Evolutionary conservation across 2,329 filamentous ascomycete species (phyloP), one percentile per base, ranked within the genome.

Genomic region (Pyrenophora tritici-repentis): DNA sequence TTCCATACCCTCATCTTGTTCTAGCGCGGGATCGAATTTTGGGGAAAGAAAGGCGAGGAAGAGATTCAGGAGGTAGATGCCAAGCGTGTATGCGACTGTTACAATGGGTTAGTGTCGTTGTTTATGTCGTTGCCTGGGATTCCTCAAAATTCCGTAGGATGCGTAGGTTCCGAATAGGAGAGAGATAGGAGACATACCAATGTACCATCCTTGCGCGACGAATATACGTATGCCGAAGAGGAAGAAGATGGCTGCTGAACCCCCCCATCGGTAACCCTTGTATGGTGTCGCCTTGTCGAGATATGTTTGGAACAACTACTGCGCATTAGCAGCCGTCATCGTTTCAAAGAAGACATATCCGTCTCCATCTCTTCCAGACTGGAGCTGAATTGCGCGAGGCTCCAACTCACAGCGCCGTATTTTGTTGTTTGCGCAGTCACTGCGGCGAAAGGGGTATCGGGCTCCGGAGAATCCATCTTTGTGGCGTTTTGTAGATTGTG

Each of bases 1-100:
- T 77, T 99, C 94, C 83, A 97, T 93, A 61, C 95, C 92, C 72
- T 91, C 94, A 75, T 99, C 94, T 73, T 91, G 81, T 72, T 96
- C 93, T 72, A 94, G 90, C 59, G 91, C 96, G 48, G 94, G 94
- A 79, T 99, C 94, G 81, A 99, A 97, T 81, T 99, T 99, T 66
- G 94, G 94, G 71, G 93, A 90, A 47, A 99, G 83, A 81, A 99
- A 99, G 65, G 94, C 94, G 73, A 99, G 90, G 84, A 99, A 99
- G 55, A 99, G 86, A 79, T 99, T 99, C 56, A 99, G 87, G 40
- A 99, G 89, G 81, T 99, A 99, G 77, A 99, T 99, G 65, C 93
- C 94, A 48, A 99, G 86, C 32, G 93, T 94, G 77, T 99, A 99
- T 63, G 92, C 93, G 67, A 99, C 94, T 96, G 56, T 32, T 26